Evolutionary conservation across 1,139 yeast species (phyloP), one percentile per base, ranked within the genome.

Genomic region (Blastobotrys persicus): DNA sequence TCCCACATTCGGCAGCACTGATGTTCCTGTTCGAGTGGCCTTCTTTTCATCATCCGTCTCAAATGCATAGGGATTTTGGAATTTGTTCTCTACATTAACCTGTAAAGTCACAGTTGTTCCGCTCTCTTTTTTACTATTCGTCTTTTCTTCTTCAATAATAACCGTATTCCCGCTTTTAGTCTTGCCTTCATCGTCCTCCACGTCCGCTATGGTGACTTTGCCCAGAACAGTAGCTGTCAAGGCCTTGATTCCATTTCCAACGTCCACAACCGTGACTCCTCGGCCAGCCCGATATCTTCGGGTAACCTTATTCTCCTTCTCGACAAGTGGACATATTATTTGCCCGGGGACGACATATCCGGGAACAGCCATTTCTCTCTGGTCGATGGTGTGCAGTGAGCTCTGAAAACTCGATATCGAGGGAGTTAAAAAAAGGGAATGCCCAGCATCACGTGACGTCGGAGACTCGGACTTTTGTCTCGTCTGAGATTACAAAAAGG

Each of bases 341-440:
- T 88, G 96, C 1, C 97, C 96, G 1, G 97, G 97, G 13, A 86
- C 76, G 2, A 81, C 89, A 38, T 63, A 64, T 23, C 70, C 67
- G 14, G 77, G 76, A 19, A 74, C 58, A 16, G 64, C 43, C 61
- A 58, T 57, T 31, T 5, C 44, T 20, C n/a, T n/a, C n/a, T n/a
- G n/a, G n/a, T n/a, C n/a, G n/a, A n/a, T n/a, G n/a, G n/a, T n/a
- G n/a, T n/a, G n/a, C n/a, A n/a, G n/a, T n/a, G n/a, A n/a, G n/a
- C n/a, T n/a, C n/a, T n/a, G n/a, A n/a, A n/a, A n/a, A n/a, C n/a
- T n/a, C n/a, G n/a, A n/a, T n/a, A n/a, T n/a, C n/a, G n/a, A n/a
- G n/a, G n/a, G n/a, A n/a, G n/a, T n/a, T n/a, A n/a, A n/a, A n/a
- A n/a, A n/a, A n/a, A n/a, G n/a, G n/a, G n/a, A 5, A 9, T 9